Base-by-base conservation (phyloP, 208 protist species). In the Angomonas deanei region DNA sequence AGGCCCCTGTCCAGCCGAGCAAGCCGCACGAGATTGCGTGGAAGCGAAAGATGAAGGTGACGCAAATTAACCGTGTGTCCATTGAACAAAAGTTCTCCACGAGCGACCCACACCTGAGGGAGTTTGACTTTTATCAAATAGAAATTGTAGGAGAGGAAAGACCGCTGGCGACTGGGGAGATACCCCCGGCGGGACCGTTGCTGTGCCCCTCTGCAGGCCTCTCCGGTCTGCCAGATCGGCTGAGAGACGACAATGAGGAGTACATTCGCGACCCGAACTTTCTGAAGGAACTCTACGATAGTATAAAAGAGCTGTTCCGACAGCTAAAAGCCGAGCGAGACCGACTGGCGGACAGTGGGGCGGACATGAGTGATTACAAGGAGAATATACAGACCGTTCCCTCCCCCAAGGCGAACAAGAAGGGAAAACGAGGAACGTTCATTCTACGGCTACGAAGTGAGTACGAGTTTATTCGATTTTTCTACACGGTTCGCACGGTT, bases 11-110 rank as follows among this genome's bases (percentile, higher is more conserved):
- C 21, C 52, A 79, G 17, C 52, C 65, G 54, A 66, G 55, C 23
- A 61, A 31, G 32, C 72, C 72, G 19, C 68, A 75, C 64, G 23
- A 59, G 0, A 32, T 86, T 39, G 46, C 33, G 62, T 90, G 84
- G 80, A 76, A 74, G 34, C 82, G 82, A 58, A 90, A 90, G 66
- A 74, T 90, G 13, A 90, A 90, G 70, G 72, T 90, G 50, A 69
- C 80, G 56, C 64, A 66, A 36, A 74, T 90, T 2, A 61, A 74
- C 24, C 19, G 58, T 19, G 67, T 84, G 0, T 70, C 70, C 24
- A 76, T 74, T 39, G 80, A 83, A 50, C 79, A 86, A 55, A 36
- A 71, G 48, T 86, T 87, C 36, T 30, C 70, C 17, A 59, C 84
- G 0, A 75, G 74, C 24, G 74, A 80, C 46, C 46, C 55, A 23